Percentiles rank a stretch among this genome's conserved stretches.
Conservation (phyloP, 2,329 filamentous ascomycete species). For the Beauveria rudraprayagi region DNA sequence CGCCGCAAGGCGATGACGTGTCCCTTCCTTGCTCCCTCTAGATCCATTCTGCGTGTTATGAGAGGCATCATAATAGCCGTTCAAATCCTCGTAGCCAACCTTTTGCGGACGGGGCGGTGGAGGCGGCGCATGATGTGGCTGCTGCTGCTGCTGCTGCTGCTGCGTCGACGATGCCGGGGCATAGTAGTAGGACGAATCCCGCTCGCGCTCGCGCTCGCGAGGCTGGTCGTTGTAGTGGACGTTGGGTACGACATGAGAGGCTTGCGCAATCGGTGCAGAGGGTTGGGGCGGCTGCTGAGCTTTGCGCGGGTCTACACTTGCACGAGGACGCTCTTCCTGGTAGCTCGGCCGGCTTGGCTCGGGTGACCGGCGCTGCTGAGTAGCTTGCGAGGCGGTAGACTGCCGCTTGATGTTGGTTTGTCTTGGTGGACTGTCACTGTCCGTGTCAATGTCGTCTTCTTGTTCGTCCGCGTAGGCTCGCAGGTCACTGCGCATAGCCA, state of each 20-base stretch:
- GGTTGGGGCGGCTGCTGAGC: constrained; percentile 16
- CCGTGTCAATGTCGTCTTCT: constrained; percentile 23
- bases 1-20: constrained; percentile 8
- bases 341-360: constrained; percentile 18
- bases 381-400: constrained; percentile 9
- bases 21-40: constrained; percentile 1
- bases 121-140: constrained; percentile 21
- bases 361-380: not conserved
- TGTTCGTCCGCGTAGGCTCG: constrained; percentile 31
- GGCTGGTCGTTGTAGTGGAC: constrained; percentile 1
- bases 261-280: constrained; percentile 8
- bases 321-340: constrained; percentile 17
- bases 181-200: constrained; percentile 23
- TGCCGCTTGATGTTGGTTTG: constrained; percentile 11
- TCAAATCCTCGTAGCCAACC: constrained; percentile 27
- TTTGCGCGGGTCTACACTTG: not conserved
- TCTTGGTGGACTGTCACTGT: constrained; percentile 22
- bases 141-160: constrained; percentile 6
- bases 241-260: not conserved
- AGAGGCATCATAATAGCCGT: constrained; percentile 24
- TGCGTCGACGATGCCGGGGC: constrained; percentile 11
- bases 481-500: constrained; percentile 46
- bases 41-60: constrained; percentile 14
- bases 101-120: constrained; percentile 31
- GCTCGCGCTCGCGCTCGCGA: constrained; percentile 20